phyloP scores from a whole-genome alignment of 495 filamentous ascomycete species.

The Penicillium soppii region DNA sequence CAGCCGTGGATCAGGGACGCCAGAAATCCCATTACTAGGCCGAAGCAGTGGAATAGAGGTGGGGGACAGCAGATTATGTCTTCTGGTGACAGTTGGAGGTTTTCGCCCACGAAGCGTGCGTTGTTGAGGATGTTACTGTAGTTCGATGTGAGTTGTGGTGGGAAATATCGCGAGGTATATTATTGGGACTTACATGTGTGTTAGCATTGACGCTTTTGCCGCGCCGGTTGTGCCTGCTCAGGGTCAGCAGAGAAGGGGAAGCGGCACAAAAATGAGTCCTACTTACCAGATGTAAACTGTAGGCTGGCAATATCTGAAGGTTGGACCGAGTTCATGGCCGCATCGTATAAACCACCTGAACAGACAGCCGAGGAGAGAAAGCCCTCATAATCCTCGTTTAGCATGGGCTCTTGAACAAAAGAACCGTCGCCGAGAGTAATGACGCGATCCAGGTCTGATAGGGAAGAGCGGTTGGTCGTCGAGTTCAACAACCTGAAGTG shows the following conservation, averaged over 20 bases:
- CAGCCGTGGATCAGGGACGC: slow-evolving; percentile 7
- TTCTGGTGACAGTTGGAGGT: background rate
- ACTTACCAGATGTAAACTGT: background rate
- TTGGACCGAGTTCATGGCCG: background rate
- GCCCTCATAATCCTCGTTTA: background rate
- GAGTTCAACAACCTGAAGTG: background rate
- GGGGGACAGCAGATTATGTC: background rate
- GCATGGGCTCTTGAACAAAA: background rate
- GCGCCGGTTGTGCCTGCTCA: background rate
- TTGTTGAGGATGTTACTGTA: background rate
- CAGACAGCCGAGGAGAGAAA: background rate
- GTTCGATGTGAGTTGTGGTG: background rate
- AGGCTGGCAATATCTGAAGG: background rate
- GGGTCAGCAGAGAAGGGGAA: background rate
- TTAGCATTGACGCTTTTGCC: background rate
- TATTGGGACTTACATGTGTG: background rate
- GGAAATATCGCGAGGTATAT: background rate
- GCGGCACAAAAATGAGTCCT: background rate
- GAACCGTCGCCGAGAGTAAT: background rate
- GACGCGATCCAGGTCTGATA: background rate
- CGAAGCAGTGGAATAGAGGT: slow-evolving; percentile 16
- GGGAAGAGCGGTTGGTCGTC: background rate
- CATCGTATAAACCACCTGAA: background rate
- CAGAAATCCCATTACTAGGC: slow-evolving; percentile 11
- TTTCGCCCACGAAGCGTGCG: background rate